Conservation (phyloP, 148 eudicot genomes). For the Tetragonia tetragonoides region DNA sequence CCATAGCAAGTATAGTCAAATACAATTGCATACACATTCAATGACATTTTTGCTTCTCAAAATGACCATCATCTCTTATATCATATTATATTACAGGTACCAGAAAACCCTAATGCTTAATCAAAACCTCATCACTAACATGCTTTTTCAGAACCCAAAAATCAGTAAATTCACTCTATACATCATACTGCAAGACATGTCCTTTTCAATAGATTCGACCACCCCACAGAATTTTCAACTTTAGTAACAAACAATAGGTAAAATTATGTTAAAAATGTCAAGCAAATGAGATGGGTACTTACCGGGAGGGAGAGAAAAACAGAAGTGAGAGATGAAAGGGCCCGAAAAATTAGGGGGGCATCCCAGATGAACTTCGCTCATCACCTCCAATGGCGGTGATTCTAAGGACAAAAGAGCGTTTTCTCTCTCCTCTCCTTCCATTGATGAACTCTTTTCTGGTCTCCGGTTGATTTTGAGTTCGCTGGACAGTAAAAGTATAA, state of each 20-base stretch:
- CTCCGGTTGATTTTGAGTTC: no score
- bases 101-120: no score
- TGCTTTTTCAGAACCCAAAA: neutral
- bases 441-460: neutral
- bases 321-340: constrained; percentile 64
- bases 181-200: neutral
- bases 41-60: no score
- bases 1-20: neutral
- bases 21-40: no score
- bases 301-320: constrained; percentile 53
- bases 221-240: no score
- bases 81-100: no score
- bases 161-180: no score
- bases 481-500: no score
- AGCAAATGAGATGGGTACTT: neutral
- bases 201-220: neutral
- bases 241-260: no score
- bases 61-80: no score
- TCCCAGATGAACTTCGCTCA: constrained; percentile 96
- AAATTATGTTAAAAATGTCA: no score
- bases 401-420: constrained; percentile 14
- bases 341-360: constrained; percentile 63
- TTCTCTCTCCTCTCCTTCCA: neutral
- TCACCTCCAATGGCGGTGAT: constrained; percentile 35
- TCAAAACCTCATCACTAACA: neutral